Conservation (phyloP, 495 filamentous ascomycete genomes). For the Hyphodiscus hymeniophilus region DNA sequence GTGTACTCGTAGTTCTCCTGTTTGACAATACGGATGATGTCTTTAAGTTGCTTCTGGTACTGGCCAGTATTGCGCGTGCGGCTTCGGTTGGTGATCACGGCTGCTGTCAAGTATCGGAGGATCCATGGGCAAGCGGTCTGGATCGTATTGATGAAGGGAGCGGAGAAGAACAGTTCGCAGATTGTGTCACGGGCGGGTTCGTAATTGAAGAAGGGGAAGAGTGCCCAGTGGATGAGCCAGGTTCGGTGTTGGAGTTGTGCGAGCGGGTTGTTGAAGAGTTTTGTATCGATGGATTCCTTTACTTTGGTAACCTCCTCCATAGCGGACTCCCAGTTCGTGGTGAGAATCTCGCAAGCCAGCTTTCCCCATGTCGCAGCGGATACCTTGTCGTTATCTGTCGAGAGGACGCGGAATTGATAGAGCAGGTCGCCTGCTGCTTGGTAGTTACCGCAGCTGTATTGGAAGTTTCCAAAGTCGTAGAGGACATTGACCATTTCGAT, state of each 20-base stretch:
- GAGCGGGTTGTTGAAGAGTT: slow-evolving; percentile 90
- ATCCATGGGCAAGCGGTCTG: slow-evolving; percentile 98
- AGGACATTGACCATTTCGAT: slow-evolving; percentile 90
- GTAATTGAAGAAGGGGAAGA: slow-evolving; percentile 99
- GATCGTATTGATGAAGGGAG: slow-evolving; percentile 96
- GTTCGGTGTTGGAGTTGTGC: slow-evolving; percentile 91
- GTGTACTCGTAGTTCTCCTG: slow-evolving; percentile 97
- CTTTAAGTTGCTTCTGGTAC: slow-evolving; percentile 97
- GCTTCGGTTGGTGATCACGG: slow-evolving; percentile 91
- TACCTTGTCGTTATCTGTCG: slow-evolving; percentile 96
- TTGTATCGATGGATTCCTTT: slow-evolving; percentile 84
- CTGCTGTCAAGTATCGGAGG: slow-evolving; percentile 85
- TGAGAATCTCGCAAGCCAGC: slow-evolving; percentile 87
- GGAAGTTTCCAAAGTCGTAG: slow-evolving; percentile 89
- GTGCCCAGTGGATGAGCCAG: slow-evolving; percentile 95
- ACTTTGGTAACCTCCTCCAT: slow-evolving; percentile 93
- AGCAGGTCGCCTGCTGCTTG: slow-evolving; percentile 77
- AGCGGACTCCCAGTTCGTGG: slow-evolving; percentile 86
- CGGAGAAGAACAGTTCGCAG: slow-evolving; percentile 93
- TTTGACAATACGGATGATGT: slow-evolving; percentile 85
- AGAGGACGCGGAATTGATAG: slow-evolving; percentile 94
- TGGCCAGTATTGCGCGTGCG: slow-evolving; percentile 71
- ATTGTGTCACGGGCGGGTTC: slow-evolving; percentile 82
- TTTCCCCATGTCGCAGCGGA: slow-evolving; percentile 93
- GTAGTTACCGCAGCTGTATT: slow-evolving; percentile 95